phyloP scores from a whole-genome alignment of 441 rosid species.

The Syzygium malaccense region DNA sequence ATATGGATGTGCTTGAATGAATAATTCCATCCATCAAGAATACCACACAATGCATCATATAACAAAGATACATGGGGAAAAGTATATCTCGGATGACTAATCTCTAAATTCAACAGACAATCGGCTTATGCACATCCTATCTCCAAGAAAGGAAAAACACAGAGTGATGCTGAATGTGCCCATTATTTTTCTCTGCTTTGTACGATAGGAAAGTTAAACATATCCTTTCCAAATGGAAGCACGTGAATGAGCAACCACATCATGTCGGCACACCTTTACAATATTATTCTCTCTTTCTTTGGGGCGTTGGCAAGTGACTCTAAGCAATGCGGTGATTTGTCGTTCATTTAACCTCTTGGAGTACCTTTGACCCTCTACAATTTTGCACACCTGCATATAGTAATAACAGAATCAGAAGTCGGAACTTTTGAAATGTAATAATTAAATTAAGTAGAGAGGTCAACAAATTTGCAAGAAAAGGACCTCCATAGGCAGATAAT shows the following conservation, averaged over 20 bases:
- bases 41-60: neutral
- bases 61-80: neutral
- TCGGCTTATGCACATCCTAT: neutral
- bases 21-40: neutral
- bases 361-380: conserved; percentile 92
- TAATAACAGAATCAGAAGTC: neutral
- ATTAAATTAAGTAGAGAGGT: neutral
- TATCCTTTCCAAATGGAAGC: neutral
- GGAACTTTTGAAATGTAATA: neutral
- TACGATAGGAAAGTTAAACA: neutral
- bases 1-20: neutral
- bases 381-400: conserved; percentile 67
- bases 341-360: conserved; percentile 84
- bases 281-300: conserved; percentile 70
- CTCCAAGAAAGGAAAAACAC: neutral
- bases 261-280: conserved; percentile 33
- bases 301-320: conserved; percentile 92
- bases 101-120: neutral
- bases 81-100: neutral
- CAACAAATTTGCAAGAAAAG: neutral
- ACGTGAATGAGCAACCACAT: neutral
- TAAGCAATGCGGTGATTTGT: conserved; percentile 82
- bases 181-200: neutral
- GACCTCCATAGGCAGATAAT: conserved; percentile 96
- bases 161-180: neutral